These are phyloP conservation scores for Laguncularia racemosa DNA, from an alignment of 345 rosid species.

Conservation along the genomic window DNA sequence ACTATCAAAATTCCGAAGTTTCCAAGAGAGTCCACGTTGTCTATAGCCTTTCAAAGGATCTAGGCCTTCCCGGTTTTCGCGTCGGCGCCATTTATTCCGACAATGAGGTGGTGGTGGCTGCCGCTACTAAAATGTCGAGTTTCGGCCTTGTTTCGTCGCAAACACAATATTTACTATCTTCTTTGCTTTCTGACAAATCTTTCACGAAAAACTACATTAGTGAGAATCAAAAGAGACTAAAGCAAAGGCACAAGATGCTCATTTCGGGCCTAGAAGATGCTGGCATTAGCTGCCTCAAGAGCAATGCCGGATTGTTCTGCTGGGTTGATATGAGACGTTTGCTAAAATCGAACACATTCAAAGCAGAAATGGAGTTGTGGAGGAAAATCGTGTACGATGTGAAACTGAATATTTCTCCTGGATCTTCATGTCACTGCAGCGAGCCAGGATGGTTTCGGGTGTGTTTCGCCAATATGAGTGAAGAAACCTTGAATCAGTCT, in stretches of 20 bases:
- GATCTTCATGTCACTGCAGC: constrained; percentile 32
- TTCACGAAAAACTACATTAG: constrained; percentile 4
- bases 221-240: constrained; percentile 4
- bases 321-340: constrained; percentile 32
- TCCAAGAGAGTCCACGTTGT: constrained; percentile 32
- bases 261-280: constrained; percentile 19
- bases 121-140: constrained; percentile 53
- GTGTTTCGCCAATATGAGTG: constrained; percentile 19
- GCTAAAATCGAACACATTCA: constrained; percentile 19
- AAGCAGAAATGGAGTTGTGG: constrained; percentile 35
- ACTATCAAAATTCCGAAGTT: constrained; percentile 13
- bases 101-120: constrained; percentile 33
- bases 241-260: constrained; percentile 7
- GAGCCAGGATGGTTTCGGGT: constrained; percentile 33
- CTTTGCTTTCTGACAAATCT: constrained; percentile 7
- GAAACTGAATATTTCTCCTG: constrained; percentile 26
- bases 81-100: constrained; percentile 50
- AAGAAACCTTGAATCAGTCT: neutral
- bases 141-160: constrained; percentile 51
- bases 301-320: constrained; percentile 31
- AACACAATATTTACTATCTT: constrained; percentile 39
- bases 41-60: constrained; percentile 49
- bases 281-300: constrained; percentile 22
- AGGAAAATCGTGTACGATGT: constrained; percentile 25
- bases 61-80: constrained; percentile 52